Base-by-base conservation (phyloP, 2,329 filamentous ascomycete genomes). In the Ophiostoma pallidulum region DNA sequence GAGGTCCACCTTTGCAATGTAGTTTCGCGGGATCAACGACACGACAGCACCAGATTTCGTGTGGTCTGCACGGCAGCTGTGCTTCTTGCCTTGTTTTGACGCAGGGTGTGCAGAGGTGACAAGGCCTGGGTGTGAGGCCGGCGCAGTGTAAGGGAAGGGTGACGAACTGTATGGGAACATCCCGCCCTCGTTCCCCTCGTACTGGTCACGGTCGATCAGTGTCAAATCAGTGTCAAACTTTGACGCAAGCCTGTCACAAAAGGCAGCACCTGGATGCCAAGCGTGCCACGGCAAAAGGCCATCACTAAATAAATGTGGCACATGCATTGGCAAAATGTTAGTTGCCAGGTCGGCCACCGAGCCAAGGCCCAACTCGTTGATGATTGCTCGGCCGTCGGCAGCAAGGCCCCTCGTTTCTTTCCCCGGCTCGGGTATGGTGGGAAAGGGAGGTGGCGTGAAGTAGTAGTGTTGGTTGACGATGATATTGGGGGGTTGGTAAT, bases 1-100 rank as follows among this genome's bases (percentile, higher is more conserved):
- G 1, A 81, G 66, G 58, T 88, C 82, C 13, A 87, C 84, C 62
- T 92, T 94, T 13, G 80, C 74, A 56, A 89, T 87, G 59, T 82
- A 80, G 51, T 74, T 77, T 8, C 71, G 71, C 10, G 71, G 69
- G 2, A 68, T 62, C 3, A 68, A 54, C 4, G 62, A 61, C 1
- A 63, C 58, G 5, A 64, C 59, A 14, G 58, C 53, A 3, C 62
- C 60, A 12, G 58, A n/a, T n/a, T n/a, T 59, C 14, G 63, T 61
- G 44, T 67, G 63, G 8, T 63, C 63, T 40, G 69, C 67, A 6
- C 60, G 53, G 45, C 41, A 33, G 4, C 22, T 26, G 6, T n/a
- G 16, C 14, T 45, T 33, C 12, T 29, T 19, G n/a, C 13, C 14
- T 18, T 36, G 28, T 8, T 12, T 28, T 29, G 35, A 18, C 4